Evolutionary conservation across 2,329 filamentous ascomycete genomes (phyloP), one percentile per base, ranked within the genome.

Genomic region (Fusarium pseudonygamai): DNA sequence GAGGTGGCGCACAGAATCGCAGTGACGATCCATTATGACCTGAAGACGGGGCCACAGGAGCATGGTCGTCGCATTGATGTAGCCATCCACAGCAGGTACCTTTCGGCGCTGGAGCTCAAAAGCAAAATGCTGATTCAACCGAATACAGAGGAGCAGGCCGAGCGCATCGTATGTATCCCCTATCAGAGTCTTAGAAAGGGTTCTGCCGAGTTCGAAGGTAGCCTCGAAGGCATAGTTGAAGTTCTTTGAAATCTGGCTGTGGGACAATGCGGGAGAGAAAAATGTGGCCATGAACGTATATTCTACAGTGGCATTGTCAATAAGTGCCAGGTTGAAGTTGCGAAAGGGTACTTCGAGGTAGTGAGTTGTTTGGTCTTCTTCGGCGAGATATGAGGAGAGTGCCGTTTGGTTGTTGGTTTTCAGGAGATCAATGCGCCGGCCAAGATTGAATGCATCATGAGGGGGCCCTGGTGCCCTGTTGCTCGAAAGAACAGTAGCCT

Each of bases 61-160:
- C 94, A 99, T 99, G 79, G 93, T 95, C 10, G 94, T 97, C 50
- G 91, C 95, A 80, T 99, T 99, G 80, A 98, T 92, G 80, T 99
- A 99, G 43, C 90, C 88, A 79, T 99, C 96, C 5, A 94, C 91
- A 10, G 94, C 92, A 0, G 96, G 96, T 2, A 98, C 91, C 79
- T 97, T 96, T 61, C 96, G 91, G 16, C 96, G 90, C 82, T 99
- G 96, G 39, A 98, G 87, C 82, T 97, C 94, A 80, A 99, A 99
- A 22, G 96, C 95, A 67, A 96, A 92, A 75, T 96, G 94, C 79
- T 98, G 96, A 77, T 97, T 99, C 22, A 99, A 84, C 11, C 96
- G 91, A 37, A 99, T 95, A 79, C 94, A 96, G n/a, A 98, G 87
- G 13, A 99, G 86, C 15, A 98, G 86, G 7, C 96, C 96, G 1